Base-by-base conservation (phyloP, 73 alveolate genomes). In the Tetrahymena elliotti region DNA sequence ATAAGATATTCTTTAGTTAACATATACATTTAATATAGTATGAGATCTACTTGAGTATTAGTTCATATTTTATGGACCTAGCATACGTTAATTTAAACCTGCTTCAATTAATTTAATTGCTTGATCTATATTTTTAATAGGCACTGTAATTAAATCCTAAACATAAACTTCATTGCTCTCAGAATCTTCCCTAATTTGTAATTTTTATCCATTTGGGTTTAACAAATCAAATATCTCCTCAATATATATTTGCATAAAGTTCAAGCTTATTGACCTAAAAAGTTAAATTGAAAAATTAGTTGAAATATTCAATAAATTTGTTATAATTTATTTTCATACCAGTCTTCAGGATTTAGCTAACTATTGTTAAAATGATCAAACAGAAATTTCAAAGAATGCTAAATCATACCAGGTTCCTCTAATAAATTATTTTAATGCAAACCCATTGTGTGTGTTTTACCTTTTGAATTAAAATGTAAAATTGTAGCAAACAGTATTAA, bases 31-130 rank as follows among this genome's bases (percentile, higher is more conserved):
- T 35, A 94, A 52, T n/a, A 94, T 52, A 18, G 96, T 94, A 22
- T 94, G 96, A 18, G 96, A 94, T 94, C 96, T 39, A 27, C 95
- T 84, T n/a, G 88, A 68, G 33, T 68, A 31, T 31, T 68, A 68
- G n/a, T 68, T 68, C 88, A 68, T 68, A 31, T 68, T 68, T 24
- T 68, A 68, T 27, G 88, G 88, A 68, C 88, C 88, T n/a, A 68
- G n/a, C 88, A 68, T 68, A 18, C 88, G 24, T 16, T 68, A 68
- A 68, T 68, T 68, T 31, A 68, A 24, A 31, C 88, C 88, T 18
- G 88, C 88, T 68, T 68, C 88, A 68, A 68, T 68, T 27, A 68
- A 31, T 68, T 68, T 68, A 22, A 68, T 27, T 2, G 88, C 88
- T 31, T 68, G 6, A 27, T 68, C 88, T 3, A 68, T 68, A 68